phyloP scores from a whole-genome alignment of 1,284 basidiomycete species.

The Naganishia sp. region DNA sequence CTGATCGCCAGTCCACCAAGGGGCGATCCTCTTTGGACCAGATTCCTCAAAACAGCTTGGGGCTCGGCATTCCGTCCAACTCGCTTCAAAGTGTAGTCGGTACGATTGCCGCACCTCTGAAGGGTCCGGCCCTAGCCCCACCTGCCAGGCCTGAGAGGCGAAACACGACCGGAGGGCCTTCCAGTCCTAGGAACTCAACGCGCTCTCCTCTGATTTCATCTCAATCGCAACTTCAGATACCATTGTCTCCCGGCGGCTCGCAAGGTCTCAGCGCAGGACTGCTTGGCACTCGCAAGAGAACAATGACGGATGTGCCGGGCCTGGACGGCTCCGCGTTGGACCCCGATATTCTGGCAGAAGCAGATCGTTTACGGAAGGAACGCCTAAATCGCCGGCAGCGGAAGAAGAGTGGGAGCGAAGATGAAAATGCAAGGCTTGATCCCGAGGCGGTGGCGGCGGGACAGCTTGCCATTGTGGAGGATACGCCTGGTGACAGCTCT shows the following conservation, averaged over 20 bases:
- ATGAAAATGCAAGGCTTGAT: constrained; percentile 52
- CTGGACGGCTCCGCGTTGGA: constrained; percentile 52
- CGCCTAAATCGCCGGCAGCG: constrained; percentile 66
- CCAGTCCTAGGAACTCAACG: constrained; percentile 11
- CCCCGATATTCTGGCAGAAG: constrained; percentile 76
- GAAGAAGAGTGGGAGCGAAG: constrained; percentile 61
- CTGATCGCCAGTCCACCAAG: constrained; percentile 12
- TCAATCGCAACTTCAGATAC: constrained; percentile 37
- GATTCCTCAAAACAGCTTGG: constrained; percentile 11
- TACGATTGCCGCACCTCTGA: not conserved
- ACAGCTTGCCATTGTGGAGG: not conserved
- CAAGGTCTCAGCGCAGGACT: not conserved
- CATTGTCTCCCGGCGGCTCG: constrained; percentile 22
- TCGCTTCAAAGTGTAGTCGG: not conserved
- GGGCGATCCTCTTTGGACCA: constrained; percentile 17
- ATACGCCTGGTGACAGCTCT: not conserved
- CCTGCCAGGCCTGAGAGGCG: constrained; percentile 15
- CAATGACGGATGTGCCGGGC: constrained; percentile 42
- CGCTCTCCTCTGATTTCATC: constrained; percentile 44
- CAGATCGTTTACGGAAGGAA: constrained; percentile 77
- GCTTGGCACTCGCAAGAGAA: not conserved
- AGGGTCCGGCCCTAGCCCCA: not conserved
- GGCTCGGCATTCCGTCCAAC: constrained; percentile 8
- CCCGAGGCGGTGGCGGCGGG: constrained; percentile 50
- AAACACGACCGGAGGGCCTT: constrained; percentile 11